phyloP scores from a whole-genome alignment of 2,329 filamentous ascomycete species.

The Talaromyces verruculosus region DNA sequence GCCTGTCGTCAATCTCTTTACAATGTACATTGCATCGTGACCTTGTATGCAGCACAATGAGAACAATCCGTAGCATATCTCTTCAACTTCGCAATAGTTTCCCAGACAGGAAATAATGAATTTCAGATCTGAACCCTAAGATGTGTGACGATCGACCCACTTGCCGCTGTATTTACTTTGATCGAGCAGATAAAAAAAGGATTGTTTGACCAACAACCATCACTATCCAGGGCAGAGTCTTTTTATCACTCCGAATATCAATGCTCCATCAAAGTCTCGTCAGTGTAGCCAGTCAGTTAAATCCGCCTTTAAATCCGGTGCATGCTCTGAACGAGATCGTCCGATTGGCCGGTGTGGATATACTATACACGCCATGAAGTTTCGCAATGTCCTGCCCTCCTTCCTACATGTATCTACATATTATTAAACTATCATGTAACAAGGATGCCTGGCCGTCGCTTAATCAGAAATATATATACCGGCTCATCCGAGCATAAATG shows the following conservation, averaged over 20 bases:
- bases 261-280: background rate
- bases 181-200: background rate
- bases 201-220: background rate
- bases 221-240: background rate
- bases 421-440: background rate
- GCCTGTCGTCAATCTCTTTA: no score
- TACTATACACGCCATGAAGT: background rate
- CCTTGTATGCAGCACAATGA: background rate
- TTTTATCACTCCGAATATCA: background rate
- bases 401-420: background rate
- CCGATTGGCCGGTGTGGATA: background rate
- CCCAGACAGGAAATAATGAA: background rate
- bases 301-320: background rate
- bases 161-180: background rate
- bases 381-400: background rate
- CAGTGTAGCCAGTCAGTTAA: background rate
- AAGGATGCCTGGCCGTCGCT: background rate
- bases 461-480: background rate
- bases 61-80: background rate
- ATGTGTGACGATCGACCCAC: background rate
- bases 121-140: background rate
- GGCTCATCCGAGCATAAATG: background rate
- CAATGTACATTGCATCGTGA: background rate
- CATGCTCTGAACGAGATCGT: background rate
- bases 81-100: background rate